Percentiles rank a stretch among this genome's conserved stretches.
These are phyloP conservation scores for Pseudozyma sp. DNA, from an alignment of 1,284 basidiomycete species.

Conservation along the genomic window DNA sequence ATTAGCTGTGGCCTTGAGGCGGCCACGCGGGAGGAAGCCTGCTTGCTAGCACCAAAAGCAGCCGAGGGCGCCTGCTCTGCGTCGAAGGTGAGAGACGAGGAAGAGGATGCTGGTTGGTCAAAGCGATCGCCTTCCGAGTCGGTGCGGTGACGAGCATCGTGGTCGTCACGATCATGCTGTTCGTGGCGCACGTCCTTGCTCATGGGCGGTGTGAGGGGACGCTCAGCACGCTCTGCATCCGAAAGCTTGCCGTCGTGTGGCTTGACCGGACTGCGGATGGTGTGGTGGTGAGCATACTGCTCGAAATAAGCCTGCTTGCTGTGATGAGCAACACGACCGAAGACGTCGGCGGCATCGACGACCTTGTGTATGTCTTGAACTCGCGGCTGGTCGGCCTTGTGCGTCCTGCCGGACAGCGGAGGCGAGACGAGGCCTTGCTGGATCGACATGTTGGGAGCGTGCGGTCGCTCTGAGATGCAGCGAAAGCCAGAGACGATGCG, in stretches of 20 bases:
- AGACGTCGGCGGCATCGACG: conserved; percentile 24
- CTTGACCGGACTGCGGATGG: conserved; percentile 37
- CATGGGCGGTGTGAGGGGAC: conserved; percentile 44
- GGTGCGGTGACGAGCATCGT: conserved; percentile 18
- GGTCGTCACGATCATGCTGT: conserved; percentile 10
- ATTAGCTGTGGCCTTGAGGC: neutral
- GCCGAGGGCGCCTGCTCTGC: neutral
- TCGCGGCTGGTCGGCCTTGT: conserved; percentile 35
- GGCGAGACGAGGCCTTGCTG: conserved; percentile 46
- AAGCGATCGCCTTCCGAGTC: conserved; percentile 24
- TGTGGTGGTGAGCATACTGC: conserved; percentile 9
- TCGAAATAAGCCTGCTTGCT: conserved; percentile 2
- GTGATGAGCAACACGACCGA: conserved; percentile 11
- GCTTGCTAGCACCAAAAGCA: neutral
- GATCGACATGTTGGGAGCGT: conserved; percentile 25
- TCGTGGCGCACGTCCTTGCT: conserved; percentile 47
- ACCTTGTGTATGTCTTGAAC: conserved; percentile 12
- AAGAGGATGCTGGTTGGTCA: conserved; percentile 2
- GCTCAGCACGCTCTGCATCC: conserved; percentile 17
- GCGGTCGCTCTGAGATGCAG: neutral
- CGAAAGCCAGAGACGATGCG: too few relatives aligned
- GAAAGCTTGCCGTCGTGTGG: conserved; percentile 17
- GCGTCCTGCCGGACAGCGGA: conserved; percentile 26
- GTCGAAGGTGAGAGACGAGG: neutral
- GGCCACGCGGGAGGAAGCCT: neutral